Evolutionary conservation across 352 stramenopile species (phyloP).

Genomic region (Phytophthora macrochlamydospora): DNA sequence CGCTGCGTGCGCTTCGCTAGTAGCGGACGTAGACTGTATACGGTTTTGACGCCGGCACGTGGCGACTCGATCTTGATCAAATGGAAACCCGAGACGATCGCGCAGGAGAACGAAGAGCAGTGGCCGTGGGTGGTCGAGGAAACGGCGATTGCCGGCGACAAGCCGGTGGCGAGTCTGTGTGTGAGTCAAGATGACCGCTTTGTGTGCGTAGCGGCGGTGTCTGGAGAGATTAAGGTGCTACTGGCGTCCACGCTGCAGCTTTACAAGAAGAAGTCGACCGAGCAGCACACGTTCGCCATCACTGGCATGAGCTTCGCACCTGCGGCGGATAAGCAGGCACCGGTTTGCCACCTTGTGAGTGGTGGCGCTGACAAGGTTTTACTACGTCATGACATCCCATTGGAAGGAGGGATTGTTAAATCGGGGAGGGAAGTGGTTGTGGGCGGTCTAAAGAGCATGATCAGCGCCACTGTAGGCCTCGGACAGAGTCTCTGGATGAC

Average conservation of each 20-base stretch:
- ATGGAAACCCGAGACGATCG: conserved; percentile 73
- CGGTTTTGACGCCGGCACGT: conserved; percentile 72
- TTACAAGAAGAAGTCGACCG: conserved; percentile 58
- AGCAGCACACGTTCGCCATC: conserved; percentile 83
- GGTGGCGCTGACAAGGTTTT: conserved; percentile 80
- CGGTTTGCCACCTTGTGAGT: conserved; percentile 60
- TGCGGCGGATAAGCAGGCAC: conserved; percentile 35
- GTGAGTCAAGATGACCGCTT: conserved; percentile 77
- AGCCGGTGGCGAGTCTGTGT: conserved; percentile 79
- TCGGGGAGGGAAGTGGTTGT: conserved; percentile 44
- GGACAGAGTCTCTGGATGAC: conserved; percentile 56
- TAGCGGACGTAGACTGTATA: conserved; percentile 70
- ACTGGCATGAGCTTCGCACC: conserved; percentile 81
- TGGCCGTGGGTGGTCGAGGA: conserved; percentile 72
- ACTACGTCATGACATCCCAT: conserved; percentile 64
- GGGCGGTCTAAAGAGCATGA: conserved; percentile 30
- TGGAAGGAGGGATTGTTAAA: conserved; percentile 60
- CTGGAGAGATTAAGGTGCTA: conserved; percentile 78
- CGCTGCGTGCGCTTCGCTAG: conserved; percentile 80
- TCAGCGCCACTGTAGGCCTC: conserved; percentile 45
- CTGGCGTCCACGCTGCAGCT: conserved; percentile 44
- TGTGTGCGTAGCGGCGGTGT: conserved; percentile 72
- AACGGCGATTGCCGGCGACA: conserved; percentile 61
- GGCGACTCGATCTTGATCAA: conserved; percentile 84
- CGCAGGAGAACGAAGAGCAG: conserved; percentile 68